Conservation (phyloP, 805 yeast species). For the Suhomyces sp. region DNA sequence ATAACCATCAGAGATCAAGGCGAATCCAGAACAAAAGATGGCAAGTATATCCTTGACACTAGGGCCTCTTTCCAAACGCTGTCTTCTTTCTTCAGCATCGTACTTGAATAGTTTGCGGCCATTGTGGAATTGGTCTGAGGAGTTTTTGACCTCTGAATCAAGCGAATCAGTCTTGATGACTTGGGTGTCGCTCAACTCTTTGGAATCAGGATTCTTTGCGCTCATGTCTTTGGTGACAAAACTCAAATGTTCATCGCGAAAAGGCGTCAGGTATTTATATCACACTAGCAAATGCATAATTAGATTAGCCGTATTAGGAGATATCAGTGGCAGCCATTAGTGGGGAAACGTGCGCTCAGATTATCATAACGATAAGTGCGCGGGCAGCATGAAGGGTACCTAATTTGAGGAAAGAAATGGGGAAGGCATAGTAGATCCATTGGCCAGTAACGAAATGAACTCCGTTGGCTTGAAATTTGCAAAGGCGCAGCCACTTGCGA, state of each 20-base stretch:
- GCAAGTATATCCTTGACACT: conserved; percentile 33
- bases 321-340: neutral
- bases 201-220: neutral
- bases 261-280: neutral
- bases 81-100: conserved; percentile 29
- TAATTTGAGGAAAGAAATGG: neutral
- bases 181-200: neutral
- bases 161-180: neutral
- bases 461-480: neutral
- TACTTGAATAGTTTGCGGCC: conserved; percentile 22
- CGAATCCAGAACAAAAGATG: conserved; percentile 68
- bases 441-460: neutral
- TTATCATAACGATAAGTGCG: neutral
- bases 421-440: neutral
- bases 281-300: neutral
- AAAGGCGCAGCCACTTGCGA: neutral
- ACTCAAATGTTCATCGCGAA: neutral
- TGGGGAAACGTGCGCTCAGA: neutral
- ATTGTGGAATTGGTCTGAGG: neutral
- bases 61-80: conserved; percentile 26
- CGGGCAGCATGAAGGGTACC: neutral
- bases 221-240: neutral
- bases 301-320: neutral
- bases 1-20: conserved; percentile 74
- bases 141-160: neutral